Conservation (phyloP, 305 asterid species). For the Solanum hybrid region DNA sequence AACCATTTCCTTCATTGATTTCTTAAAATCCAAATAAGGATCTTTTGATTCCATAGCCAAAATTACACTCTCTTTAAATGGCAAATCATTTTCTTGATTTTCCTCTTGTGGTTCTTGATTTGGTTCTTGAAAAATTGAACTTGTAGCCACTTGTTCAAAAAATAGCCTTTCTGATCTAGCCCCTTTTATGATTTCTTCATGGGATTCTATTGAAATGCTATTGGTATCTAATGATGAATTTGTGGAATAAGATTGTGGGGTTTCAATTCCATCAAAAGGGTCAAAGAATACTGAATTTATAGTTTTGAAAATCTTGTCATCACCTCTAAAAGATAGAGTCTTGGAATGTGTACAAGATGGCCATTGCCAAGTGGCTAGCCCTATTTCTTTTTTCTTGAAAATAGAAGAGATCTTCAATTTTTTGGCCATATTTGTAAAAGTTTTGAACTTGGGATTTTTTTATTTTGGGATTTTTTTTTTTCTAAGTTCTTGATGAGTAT, state of each 20-base stretch:
- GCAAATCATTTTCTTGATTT: slow-evolving; percentile 2
- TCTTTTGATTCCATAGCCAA: slow-evolving; percentile 32
- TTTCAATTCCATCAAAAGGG: slow-evolving; percentile 26
- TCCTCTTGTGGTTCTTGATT: neutral
- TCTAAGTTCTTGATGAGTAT: neutral
- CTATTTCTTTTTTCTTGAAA: slow-evolving; percentile 7
- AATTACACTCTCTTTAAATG: slow-evolving; percentile 23
- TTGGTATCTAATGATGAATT: slow-evolving; percentile 28
- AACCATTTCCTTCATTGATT: slow-evolving; percentile 48
- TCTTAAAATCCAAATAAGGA: slow-evolving; percentile 41
- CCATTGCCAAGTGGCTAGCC: slow-evolving; percentile 4
- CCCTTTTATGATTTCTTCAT: slow-evolving; percentile 30
- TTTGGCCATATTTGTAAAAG: neutral
- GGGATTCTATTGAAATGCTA: slow-evolving; percentile 39
- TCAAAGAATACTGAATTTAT: slow-evolving; percentile 20
- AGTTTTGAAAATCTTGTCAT: slow-evolving; percentile 1
- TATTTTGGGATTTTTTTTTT: neutral
- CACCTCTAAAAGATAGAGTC: slow-evolving; percentile 8
- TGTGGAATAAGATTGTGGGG: slow-evolving; percentile 53
- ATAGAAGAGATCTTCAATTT: slow-evolving; percentile 8
- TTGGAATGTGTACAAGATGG: slow-evolving; percentile 8
- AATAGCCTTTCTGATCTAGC: slow-evolving; percentile 32
- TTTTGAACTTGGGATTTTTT: neutral
- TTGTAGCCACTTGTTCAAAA: slow-evolving; percentile 32
- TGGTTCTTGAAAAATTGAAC: slow-evolving; percentile 22